Percentiles rank a stretch among this genome's conserved stretches.
Conservation (phyloP, 176 grass and related monocot genomes). For the Dendrocalamus sinicus region DNA sequence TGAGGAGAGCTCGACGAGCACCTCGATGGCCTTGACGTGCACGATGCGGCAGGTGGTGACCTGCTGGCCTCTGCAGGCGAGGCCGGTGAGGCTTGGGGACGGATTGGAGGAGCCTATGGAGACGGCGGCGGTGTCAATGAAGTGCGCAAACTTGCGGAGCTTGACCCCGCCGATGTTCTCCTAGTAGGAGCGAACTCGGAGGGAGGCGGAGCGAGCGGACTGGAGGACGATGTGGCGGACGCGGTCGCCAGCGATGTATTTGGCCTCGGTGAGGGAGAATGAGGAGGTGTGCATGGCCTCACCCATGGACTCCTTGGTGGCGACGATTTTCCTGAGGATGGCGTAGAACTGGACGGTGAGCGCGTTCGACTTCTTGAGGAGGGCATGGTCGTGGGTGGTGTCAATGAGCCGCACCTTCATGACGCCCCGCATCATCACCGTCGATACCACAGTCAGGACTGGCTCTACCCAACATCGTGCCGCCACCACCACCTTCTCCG, state of each 20-base stretch:
- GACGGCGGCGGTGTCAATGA: conserved; percentile 58
- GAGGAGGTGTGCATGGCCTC: conserved; percentile 79
- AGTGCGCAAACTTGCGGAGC: conserved; percentile 87
- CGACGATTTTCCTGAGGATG: conserved; percentile 91
- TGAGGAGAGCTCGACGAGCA: conserved; percentile 90
- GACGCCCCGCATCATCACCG: conserved; percentile 81
- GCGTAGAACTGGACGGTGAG: conserved; percentile 81
- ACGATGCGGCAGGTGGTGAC: conserved; percentile 74
- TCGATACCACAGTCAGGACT: conserved; percentile 77
- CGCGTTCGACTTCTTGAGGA: conserved; percentile 92
- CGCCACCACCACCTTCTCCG: neutral
- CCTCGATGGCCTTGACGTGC: conserved; percentile 87
- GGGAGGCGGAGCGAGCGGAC: conserved; percentile 75
- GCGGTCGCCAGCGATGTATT: conserved; percentile 84
- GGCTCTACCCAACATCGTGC: conserved; percentile 70
- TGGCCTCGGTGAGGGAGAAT: conserved; percentile 90
- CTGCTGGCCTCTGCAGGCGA: conserved; percentile 84
- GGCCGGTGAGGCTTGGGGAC: conserved; percentile 65
- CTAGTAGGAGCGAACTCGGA: conserved; percentile 83
- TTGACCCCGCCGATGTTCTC: conserved; percentile 92
- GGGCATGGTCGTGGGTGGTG: conserved; percentile 81
- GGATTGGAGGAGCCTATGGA: conserved; percentile 43
- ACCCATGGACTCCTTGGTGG: conserved; percentile 92
- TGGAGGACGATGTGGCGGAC: conserved; percentile 80
- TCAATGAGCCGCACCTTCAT: conserved; percentile 88